Base-by-base conservation (phyloP, 2,329 filamentous ascomycete genomes). In the Fusarium sp. region DNA sequence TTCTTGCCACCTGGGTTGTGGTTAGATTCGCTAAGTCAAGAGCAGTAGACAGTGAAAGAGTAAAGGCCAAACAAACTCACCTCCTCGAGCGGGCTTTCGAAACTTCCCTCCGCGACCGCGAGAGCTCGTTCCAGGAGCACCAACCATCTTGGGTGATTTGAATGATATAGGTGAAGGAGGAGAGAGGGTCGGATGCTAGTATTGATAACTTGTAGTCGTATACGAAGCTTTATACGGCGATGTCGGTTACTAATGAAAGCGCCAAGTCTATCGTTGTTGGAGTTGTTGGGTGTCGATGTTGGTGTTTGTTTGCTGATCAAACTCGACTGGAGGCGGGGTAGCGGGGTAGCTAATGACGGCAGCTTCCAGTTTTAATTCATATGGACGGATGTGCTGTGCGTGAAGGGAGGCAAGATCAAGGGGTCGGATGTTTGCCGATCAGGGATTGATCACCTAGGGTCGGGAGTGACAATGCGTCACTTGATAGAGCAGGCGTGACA, bases 61-160 rank as follows among this genome's bases (percentile, higher is more conserved):
- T 24, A 18, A 43, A 33, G 10, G 18, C 13, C 33, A 24, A 68
- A 41, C 29, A 65, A 22, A 80, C 89, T 78, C 85, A 96, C 96
- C 95, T 89, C 96, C 96, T 85, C 96, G 90, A 78, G 94, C 95
- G 77, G 93, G 95, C 88, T 98, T 98, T 87, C 92, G 94, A 84
- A 96, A 98, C 86, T 98, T 98, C 85, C 95, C 95, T 80, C 93
- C 95, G 82, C 95, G 93, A 78, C 94, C 95, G 82, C 95, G 90
- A 75, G 92, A 88, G 82, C 83, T 86, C 56, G 63, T 50, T 74
- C 86, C 86, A 50, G 87, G 84, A 68, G 82, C 81, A 72, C 83
- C 83, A 81, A 86, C 82, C 88, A 90, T 88, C 60, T 78, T 85
- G 80, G 68, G 56, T 31, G 52, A 66, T 60, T 43, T 66, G 43